Conservation (phyloP, 371 early-diverging fungal species). For the Mortierella sp. region DNA sequence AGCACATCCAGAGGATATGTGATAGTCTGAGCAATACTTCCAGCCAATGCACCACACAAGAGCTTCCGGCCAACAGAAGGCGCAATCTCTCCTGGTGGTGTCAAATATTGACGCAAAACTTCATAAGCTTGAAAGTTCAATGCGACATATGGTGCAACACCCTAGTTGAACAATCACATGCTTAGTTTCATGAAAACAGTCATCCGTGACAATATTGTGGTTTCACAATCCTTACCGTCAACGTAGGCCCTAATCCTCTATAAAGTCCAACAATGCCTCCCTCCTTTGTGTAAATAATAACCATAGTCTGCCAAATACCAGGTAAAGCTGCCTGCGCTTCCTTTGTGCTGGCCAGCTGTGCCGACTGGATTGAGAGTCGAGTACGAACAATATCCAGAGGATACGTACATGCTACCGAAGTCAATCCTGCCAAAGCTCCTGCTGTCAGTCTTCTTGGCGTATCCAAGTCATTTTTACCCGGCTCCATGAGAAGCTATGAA, state of each 20-base stretch:
- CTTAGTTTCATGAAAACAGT: not conserved
- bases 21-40: conserved; percentile 90
- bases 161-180: conserved; percentile 55
- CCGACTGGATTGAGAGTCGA: conserved; percentile 83
- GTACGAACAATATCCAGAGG: conserved; percentile 93
- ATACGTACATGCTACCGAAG: conserved; percentile 87
- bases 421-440: conserved; percentile 88
- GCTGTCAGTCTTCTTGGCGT: conserved; percentile 80
- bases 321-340: conserved; percentile 66
- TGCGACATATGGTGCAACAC: conserved; percentile 90
- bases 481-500: conserved; percentile 69
- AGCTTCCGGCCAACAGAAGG: conserved; percentile 78
- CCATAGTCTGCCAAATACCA: conserved; percentile 77
- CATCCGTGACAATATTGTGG: not conserved
- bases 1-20: conserved; percentile 94
- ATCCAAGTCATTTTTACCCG: conserved; percentile 77
- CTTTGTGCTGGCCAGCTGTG: conserved; percentile 56
- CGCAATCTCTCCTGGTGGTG: conserved; percentile 71
- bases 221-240: conserved; percentile 66
- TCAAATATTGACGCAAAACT: conserved; percentile 76
- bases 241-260: conserved; percentile 86
- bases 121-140: conserved; percentile 91
- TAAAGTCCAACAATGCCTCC: conserved; percentile 88
- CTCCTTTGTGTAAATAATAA: conserved; percentile 78
- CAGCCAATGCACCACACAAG: conserved; percentile 90